phyloP scores from a whole-genome alignment of 306 rosid species.

The Malus orientalis region DNA sequence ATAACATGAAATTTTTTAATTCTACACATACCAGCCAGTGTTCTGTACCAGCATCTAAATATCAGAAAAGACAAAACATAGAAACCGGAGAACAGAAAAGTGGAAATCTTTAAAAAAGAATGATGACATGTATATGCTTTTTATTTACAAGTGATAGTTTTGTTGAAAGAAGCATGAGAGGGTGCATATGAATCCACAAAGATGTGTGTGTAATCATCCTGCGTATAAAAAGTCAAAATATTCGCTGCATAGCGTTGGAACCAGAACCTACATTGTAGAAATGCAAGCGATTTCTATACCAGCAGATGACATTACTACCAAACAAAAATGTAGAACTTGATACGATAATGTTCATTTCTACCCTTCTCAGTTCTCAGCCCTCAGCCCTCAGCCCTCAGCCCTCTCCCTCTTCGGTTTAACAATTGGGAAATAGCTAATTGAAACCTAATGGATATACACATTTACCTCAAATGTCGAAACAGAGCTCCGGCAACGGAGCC shows the following conservation, averaged over 20 bases:
- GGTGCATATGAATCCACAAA: neutral
- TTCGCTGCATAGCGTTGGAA: neutral
- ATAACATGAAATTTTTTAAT: no score
- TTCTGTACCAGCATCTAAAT: no score
- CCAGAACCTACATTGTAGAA: neutral
- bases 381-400: no score
- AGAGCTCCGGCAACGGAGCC: conserved; percentile 58
- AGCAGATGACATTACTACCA: neutral
- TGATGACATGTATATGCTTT: neutral
- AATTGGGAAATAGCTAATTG: neutral
- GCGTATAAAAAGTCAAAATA: neutral
- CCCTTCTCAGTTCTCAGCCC: neutral
- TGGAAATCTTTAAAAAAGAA: no score
- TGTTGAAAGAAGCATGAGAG: neutral
- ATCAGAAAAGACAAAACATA: no score
- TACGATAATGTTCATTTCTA: neutral
- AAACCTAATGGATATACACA: neutral
- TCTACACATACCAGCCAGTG: no score
- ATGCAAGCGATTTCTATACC: neutral
- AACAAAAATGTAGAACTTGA: neutral
- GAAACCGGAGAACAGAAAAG: no score
- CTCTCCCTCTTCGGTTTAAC: neutral
- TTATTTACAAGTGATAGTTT: neutral
- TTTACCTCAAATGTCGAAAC: conserved; percentile 71
- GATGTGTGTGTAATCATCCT: neutral